Conservation (phyloP, 768 basidiomycete genomes). For the Strobilomyces echinocephalus region DNA sequence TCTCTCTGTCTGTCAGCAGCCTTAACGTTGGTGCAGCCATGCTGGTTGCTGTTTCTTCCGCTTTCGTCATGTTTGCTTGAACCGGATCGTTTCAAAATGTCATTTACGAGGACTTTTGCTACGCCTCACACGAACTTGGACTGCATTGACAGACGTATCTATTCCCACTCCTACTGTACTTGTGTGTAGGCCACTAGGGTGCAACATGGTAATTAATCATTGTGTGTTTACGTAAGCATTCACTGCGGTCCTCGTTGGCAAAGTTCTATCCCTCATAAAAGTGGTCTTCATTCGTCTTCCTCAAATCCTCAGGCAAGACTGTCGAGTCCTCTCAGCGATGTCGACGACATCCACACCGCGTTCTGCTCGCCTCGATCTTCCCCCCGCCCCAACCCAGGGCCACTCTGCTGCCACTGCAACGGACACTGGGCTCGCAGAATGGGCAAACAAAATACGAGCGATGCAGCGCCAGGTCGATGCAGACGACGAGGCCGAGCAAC, state of each 20-base stretch:
- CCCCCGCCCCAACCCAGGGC: constrained; percentile 24
- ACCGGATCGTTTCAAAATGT: background rate
- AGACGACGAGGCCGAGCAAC: constrained; percentile 74
- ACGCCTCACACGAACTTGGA: background rate
- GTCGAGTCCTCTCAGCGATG: constrained; percentile 16
- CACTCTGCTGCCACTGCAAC: constrained; percentile 27
- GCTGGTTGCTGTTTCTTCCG: constrained; percentile 31
- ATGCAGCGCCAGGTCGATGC: constrained; percentile 78
- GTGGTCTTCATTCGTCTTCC: background rate
- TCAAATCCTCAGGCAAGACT: background rate
- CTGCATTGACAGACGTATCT: background rate
- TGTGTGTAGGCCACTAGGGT: background rate
- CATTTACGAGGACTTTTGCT: background rate
- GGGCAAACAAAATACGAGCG: constrained; percentile 76
- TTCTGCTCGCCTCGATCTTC: constrained; percentile 35
- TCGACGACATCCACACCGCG: constrained; percentile 28
- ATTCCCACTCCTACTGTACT: background rate
- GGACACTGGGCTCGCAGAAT: constrained; percentile 70
- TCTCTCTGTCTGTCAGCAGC: constrained; percentile 18
- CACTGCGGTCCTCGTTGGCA: background rate
- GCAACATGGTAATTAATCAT: background rate
- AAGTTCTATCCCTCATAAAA: background rate
- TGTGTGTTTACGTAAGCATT: constrained; percentile 20
- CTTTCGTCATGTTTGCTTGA: constrained; percentile 35
- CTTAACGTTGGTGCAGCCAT: constrained; percentile 25